A percentile compares a stretch with the other conserved stretches of the same genome.
Conservation (phyloP, 306 rosid genomes). For the Citrullus colocynthis region DNA sequence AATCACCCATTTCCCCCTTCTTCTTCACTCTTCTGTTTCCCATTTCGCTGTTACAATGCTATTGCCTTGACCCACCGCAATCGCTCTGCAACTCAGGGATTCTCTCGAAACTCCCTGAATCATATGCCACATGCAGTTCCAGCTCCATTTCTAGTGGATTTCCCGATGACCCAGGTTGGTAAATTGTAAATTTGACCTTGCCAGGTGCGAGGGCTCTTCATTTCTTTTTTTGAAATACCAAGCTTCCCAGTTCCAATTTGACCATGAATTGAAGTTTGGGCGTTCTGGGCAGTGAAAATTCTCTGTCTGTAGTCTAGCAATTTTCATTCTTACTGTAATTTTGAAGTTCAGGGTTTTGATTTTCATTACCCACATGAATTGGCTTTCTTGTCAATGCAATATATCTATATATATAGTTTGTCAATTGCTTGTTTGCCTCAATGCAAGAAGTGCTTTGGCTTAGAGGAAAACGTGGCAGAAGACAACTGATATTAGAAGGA, state of each 20-base stretch:
- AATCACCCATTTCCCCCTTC: not conserved
- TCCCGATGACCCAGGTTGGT: constrained; percentile 40
- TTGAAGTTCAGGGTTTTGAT: constrained; percentile 10
- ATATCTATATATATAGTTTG: constrained; percentile 17
- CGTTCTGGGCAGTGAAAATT: not conserved
- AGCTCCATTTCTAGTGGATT: constrained; percentile 10
- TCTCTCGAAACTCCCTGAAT: not conserved
- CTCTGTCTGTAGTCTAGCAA: not conserved
- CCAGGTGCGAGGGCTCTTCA: constrained; percentile 8
- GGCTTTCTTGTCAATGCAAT: constrained; percentile 26
- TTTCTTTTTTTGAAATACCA: not conserved
- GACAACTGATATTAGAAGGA: not conserved
- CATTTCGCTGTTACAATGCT: not conserved
- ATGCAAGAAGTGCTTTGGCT: constrained; percentile 35
- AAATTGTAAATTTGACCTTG: constrained; percentile 46
- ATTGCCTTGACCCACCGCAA: not conserved
- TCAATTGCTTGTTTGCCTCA: constrained; percentile 26
- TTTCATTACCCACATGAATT: constrained; percentile 1
- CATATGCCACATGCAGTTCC: not conserved
- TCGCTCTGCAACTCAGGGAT: not conserved
- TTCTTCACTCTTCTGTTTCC: not conserved
- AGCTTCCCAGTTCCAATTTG: constrained; percentile 11
- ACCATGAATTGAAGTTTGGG: not conserved
- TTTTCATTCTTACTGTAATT: not conserved
- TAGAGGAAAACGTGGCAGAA: constrained; percentile 15